Base-by-base conservation (phyloP, 495 filamentous ascomycete genomes). In the Penicillium diatomitis region DNA sequence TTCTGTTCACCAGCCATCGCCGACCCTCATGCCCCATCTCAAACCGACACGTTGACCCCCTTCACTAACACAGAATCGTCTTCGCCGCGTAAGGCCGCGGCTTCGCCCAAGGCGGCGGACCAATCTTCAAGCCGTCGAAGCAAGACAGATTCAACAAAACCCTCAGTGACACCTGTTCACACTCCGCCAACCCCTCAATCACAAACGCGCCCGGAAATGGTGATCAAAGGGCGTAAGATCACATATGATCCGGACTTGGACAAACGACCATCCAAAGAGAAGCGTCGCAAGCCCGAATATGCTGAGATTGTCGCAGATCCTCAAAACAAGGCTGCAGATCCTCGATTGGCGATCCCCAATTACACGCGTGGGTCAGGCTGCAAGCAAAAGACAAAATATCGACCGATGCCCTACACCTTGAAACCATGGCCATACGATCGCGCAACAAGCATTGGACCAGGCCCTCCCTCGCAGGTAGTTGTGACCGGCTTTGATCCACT, bases 401-500 rank as follows among this genome's bases (percentile, higher is more conserved):
- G 90, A 33, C 69, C 77, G 48, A 80, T 86, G 35, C 90, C 91
- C 1, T 95, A 92, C 65, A 76, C 78, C 38, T 67, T 94, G 35
- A 83, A 77, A 59, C 83, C 81, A 29, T 95, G 89, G 63, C 66
- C 78, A 36, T 90, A 88, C 57, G 90, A 95, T 60, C 67, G 80
- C 3, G 74, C 78, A 51, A 85, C 87, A 3, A 95, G 90, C 9
- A 82, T 91, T 48, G 90, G 88, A 1, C 88, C 88, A 35, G 90
- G 87, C 4, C 92, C 94, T 28, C 87, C 94, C 5, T 82, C 80
- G 8, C 88, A 95, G 60, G 81, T 99, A 39, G 83, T 96, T 8
- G 87, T 95, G 12, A 88, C 80, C n/a, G 89, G 90, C 4, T 95
- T 96, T 61, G 90, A 96, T 65, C 88, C 92, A 5, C 70, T 99